These are phyloP conservation scores for Panicum virgatum DNA, from an alignment of 202 grass and related monocot genomes.

Conservation along the genomic window DNA sequence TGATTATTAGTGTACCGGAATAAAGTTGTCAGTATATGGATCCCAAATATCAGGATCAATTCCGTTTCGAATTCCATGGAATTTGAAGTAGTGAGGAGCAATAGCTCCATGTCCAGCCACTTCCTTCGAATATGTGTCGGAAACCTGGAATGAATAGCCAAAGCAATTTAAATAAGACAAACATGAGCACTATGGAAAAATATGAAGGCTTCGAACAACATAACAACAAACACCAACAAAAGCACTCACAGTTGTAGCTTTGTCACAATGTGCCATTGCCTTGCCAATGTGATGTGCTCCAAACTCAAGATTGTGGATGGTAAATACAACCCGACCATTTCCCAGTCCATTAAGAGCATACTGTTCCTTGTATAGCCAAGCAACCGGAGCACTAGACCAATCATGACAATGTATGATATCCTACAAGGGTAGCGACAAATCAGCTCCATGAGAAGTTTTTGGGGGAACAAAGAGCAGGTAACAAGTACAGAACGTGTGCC, in stretches of 20 bases:
- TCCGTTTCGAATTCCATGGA: conserved; percentile 92
- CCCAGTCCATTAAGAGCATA: conserved; percentile 66
- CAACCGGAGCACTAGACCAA: conserved; percentile 95
- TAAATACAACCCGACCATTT: conserved; percentile 85
- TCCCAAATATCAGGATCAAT: conserved; percentile 98
- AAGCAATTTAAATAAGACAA: conserved; percentile 29
- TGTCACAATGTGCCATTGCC: conserved; percentile 78
- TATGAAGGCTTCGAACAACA: conserved; percentile 5
- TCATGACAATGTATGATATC: conserved; percentile 99
- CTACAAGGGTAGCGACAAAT: conserved; percentile 42
- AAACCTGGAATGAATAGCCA: conserved; percentile 63
- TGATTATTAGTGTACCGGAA: conserved; percentile 68
- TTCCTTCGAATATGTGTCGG: conserved; percentile 84
- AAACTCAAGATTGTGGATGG: conserved; percentile 99
- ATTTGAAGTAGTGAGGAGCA: conserved; percentile 84
- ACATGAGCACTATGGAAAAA: conserved; percentile 2
- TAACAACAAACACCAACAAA: background rate
- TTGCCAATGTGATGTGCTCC: conserved; percentile 79
- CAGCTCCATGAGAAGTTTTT: background rate
- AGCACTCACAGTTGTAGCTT: conserved; percentile 90
- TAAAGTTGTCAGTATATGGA: conserved; percentile 71
- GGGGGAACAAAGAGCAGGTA: background rate
- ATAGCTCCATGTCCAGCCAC: conserved; percentile 84
- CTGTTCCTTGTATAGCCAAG: conserved; percentile 93
- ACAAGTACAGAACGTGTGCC: background rate